Evolutionary conservation across 306 rosid genomes (phyloP), one percentile per base, ranked within the genome.

Genomic region (Fagus sylvatica): DNA sequence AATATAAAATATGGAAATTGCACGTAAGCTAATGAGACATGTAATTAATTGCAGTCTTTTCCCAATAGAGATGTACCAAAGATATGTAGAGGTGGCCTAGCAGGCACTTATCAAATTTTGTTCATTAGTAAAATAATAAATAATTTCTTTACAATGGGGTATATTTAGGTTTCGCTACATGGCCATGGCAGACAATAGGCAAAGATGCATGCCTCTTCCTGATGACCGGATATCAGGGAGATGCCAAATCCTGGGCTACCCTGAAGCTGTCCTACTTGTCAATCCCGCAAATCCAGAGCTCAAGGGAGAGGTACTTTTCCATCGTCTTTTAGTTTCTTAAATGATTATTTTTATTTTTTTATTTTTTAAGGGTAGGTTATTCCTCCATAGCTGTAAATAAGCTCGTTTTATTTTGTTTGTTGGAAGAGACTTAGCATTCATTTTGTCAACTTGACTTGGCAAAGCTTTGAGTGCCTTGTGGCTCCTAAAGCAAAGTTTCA

Each of bases 181-280:
- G 97, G 96, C 83, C 0, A 42, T 90, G 12, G 83, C 88, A 12
- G 88, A 90, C 74, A 34, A 84, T 10, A 90, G 97, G 82, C 88
- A 90, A 76, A 92, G 97, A 74, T 73, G 73, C 54, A 92, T 90
- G 97, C 97, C 96, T 5, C 93, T 86, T 22, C 96, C 92, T 0
- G 93, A 90, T 0, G 97, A 92, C 19, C 75, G 97, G 48, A 62
- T 7, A 32, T 75, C 83, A 0, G 72, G 19, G 56, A 88, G 96
- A 84, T 91, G 93, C 64, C 11, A 76, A 75, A 77, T 61, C 65
- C 80, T 90, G 42, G 82, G 79, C 73, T 83, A 87, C 2, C 93
- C 96, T 0, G 97, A 92, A 72, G 97, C 97, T 9, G 96, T 92
- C 74, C 74, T 83, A 59, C 96, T 92, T 1, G 87, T 87, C 57